These are phyloP conservation scores for Boletus rubescentipes DNA, from an alignment of 768 basidiomycete species.

Conservation along the genomic window DNA sequence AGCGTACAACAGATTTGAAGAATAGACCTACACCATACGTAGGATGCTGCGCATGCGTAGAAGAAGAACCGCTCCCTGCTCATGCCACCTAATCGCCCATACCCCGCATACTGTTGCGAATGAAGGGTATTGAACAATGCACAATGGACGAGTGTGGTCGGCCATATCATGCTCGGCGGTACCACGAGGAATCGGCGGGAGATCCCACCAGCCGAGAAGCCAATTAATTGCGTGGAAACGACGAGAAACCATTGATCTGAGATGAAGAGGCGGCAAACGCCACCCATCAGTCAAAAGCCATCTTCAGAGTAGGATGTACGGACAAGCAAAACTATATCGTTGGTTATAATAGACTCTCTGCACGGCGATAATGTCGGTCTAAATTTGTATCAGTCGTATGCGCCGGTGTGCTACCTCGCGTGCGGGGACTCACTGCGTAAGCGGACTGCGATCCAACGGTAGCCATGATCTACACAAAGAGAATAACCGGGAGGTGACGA, in stretches of 20 bases:
- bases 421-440: conserved; percentile 48
- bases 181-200: conserved; percentile 71
- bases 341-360: conserved; percentile 73
- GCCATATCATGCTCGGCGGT: conserved; percentile 69
- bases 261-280: background rate
- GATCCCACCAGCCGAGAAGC: conserved; percentile 80
- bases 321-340: conserved; percentile 58
- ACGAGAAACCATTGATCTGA: conserved; percentile 79
- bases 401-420: background rate
- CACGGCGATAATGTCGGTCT: conserved; percentile 74
- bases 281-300: conserved; percentile 1
- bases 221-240: conserved; percentile 73
- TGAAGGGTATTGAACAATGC: conserved; percentile 79
- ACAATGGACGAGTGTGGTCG: conserved; percentile 69
- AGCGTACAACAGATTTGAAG: background rate
- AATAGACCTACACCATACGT: conserved; percentile 53
- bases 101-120: conserved; percentile 63
- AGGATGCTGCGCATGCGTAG: conserved; percentile 56
- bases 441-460: conserved; percentile 58
- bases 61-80: conserved; percentile 78
- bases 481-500: conserved; percentile 3
- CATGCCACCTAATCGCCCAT: conserved; percentile 60
- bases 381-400: background rate
- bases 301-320: conserved; percentile 14
- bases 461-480: conserved; percentile 47